Percentiles rank a stretch among this genome's conserved stretches.
Evolutionary conservation across 257 asterid species (phyloP).

Genomic region (Solanum gracilifrons): DNA sequence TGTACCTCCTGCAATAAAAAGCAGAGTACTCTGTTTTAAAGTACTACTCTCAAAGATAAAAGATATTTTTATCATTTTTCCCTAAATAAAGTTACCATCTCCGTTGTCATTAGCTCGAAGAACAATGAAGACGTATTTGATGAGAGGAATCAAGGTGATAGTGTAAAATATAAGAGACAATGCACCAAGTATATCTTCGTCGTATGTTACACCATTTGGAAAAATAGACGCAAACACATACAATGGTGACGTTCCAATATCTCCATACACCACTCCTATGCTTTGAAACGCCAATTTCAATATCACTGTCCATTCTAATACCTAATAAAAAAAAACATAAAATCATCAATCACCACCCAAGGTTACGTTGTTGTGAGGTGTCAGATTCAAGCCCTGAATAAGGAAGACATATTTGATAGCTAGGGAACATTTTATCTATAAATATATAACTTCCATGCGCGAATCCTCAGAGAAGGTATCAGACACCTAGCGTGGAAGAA

Average conservation of each 20-base stretch:
- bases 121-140: constrained; percentile 26
- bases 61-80: not conserved
- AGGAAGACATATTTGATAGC: not conserved
- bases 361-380: not conserved
- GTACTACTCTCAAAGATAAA: too few species aligned
- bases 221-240: not conserved
- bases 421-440: not conserved
- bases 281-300: constrained; percentile 25
- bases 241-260: constrained; percentile 19
- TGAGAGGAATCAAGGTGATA: constrained; percentile 19
- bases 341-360: not conserved
- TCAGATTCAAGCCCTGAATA: too few species aligned
- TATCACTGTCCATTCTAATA: not conserved
- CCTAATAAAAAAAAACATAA: not conserved
- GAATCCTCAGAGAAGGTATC: not conserved
- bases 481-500: not conserved
- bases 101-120: constrained; percentile 28
- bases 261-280: constrained; percentile 32
- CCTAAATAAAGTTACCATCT: constrained; percentile 8
- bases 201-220: not conserved
- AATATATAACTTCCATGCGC: too few species aligned
- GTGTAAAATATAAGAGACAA: constrained; percentile 21
- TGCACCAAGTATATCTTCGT: constrained; percentile 20
- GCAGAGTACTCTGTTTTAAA: not conserved
- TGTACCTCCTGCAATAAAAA: constrained; percentile 45